Evolutionary conservation across 1,284 basidiomycete species (phyloP), one percentile per base, ranked within the genome.

Genomic region (Ustilago curta): DNA sequence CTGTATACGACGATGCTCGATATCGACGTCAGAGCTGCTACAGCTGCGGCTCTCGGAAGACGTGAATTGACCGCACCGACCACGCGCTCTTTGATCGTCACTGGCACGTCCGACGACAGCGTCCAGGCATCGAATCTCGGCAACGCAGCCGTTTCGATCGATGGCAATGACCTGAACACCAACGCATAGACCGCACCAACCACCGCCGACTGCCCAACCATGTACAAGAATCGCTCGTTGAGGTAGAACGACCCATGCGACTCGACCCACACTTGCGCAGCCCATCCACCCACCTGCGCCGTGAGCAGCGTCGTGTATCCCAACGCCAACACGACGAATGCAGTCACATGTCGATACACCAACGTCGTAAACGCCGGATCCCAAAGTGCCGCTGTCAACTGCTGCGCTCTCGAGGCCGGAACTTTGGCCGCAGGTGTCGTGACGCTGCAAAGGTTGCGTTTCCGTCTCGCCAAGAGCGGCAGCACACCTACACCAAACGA

Each of bases 231-330:
- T 8, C 77, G 61, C 59, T 81, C 79, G 54, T 81, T 79, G 45
- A 77, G 59, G 54, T 79, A 81, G 58, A 71, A 72, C 11, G 77
- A 60, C n/a, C 39, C 42, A 47, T 81, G 77, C 43, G 70, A 73
- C 0, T 70, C 61, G 23, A 81, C 69, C 66, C 68, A 81, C 8
- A 67, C 43, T 32, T 70, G 64, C 11, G 72, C 70, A 4, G 58
- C 66, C 74, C 74, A 76, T 43, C 70, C 65, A 16, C 64, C 57
- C 23, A 35, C 32, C 44, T 37, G 43, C 21, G 35, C 45, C 5
- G 59, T 55, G 25, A 64, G 59, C 18, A 54, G 52, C 12, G 45
- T 37, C 2, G 57, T 47, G 21, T 73, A 75, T 0, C 66, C 48
- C n/a, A 70, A 4, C 4, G 68, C 69, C 23, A 73, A 23, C n/a